phyloP scores from a whole-genome alignment of 2,329 filamentous ascomycete species.

The Paraconiothyrium brasiliense region DNA sequence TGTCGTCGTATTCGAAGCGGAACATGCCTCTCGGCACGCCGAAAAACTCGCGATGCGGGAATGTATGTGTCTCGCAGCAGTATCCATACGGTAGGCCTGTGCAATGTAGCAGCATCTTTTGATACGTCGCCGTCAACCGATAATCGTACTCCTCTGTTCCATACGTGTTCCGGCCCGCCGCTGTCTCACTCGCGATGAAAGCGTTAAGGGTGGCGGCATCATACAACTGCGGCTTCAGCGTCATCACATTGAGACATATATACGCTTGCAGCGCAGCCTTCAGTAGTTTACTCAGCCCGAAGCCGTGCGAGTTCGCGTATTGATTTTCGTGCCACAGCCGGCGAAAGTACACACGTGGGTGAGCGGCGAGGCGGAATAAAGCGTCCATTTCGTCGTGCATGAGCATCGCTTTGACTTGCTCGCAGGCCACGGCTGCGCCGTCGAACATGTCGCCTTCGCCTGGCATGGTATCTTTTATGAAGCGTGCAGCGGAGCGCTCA shows the following conservation, averaged over 20 bases:
- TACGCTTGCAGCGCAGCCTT: not conserved
- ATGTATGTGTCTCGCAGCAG: conserved; percentile 5
- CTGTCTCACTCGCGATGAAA: not conserved
- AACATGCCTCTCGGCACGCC: conserved; percentile 4
- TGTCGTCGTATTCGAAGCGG: conserved; percentile 3
- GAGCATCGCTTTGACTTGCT: conserved; percentile 4
- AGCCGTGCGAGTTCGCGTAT: conserved; percentile 4
- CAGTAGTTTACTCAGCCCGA: conserved; percentile 1
- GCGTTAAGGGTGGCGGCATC: not conserved
- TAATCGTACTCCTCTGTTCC: not conserved
- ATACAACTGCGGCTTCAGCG: conserved; percentile 2
- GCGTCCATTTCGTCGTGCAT: conserved; percentile 11
- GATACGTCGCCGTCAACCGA: conserved; percentile 1
- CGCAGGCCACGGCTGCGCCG: conserved; percentile 1
- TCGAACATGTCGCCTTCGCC: conserved; percentile 6
- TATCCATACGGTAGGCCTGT: conserved; percentile 9
- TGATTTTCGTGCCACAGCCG: conserved; percentile 3
- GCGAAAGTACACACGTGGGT: not conserved
- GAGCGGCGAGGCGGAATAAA: not conserved
- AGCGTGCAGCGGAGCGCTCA: conserved; percentile 1
- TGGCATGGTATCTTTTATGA: not conserved
- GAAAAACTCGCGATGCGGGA: conserved; percentile 11
- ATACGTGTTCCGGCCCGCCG: too few species aligned
- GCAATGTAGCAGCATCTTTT: not conserved
- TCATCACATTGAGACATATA: not conserved